phyloP scores from a whole-genome alignment of 2,329 filamentous ascomycete species.

The Rhynchosporium agropyri region DNA sequence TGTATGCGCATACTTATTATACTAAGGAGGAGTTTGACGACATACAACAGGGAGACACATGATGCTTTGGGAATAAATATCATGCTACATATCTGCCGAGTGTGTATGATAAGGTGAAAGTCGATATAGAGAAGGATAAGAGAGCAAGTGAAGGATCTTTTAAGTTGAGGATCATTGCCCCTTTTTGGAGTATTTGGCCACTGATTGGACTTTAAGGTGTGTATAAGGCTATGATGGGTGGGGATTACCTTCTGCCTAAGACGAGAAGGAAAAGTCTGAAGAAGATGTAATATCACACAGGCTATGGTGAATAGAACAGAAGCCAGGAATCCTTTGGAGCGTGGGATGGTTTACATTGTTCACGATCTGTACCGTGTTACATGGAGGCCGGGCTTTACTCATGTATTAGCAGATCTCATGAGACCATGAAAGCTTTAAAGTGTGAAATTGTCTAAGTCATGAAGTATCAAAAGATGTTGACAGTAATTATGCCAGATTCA shows the following conservation, averaged over 20 bases:
- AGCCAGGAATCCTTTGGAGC: neutral
- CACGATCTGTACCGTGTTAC: too few relatives aligned
- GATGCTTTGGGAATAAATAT: slow-evolving; percentile 65
- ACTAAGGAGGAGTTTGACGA: slow-evolving; percentile 68
- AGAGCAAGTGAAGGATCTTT: slow-evolving; percentile 39
- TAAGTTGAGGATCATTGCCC: slow-evolving; percentile 37
- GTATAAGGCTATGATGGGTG: slow-evolving; percentile 27
- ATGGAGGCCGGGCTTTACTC: too few relatives aligned
- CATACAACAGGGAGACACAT: slow-evolving; percentile 62
- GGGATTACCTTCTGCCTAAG: slow-evolving; percentile 25
- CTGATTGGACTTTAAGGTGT: slow-evolving; percentile 24
- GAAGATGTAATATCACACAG: neutral
- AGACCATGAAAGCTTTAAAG: too few relatives aligned
- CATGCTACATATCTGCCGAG: slow-evolving; percentile 64
- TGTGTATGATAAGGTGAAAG: slow-evolving; percentile 71
- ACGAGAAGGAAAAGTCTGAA: slow-evolving; percentile 4
- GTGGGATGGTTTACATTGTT: neutral
- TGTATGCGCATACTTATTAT: slow-evolving; percentile 86
- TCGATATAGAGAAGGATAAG: slow-evolving; percentile 49
- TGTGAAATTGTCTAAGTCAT: too few relatives aligned
- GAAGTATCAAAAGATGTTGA: too few relatives aligned
- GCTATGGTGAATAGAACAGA: neutral
- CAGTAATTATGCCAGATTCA: too few relatives aligned
- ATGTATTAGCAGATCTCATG: too few relatives aligned
- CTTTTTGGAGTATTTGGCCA: slow-evolving; percentile 36